phyloP scores from a whole-genome alignment of 2,329 filamentous ascomycete genomes.

The Fusarium chaquense region DNA sequence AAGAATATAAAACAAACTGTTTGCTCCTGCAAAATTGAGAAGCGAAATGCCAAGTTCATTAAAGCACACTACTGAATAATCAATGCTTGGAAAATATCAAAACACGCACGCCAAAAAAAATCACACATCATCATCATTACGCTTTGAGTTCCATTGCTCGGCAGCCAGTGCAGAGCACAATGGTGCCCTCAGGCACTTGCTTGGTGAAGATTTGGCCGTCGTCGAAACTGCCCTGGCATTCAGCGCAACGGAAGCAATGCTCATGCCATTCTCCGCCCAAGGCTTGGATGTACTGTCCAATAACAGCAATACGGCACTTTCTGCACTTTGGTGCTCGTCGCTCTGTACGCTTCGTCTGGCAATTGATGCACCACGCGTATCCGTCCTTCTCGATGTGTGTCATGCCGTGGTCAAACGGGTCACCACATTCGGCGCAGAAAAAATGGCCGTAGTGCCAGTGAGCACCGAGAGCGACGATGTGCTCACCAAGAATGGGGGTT shows the following conservation, averaged over 20 bases:
- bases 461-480: conserved; percentile 91
- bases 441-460: conserved; percentile 99
- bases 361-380: conserved; percentile 95
- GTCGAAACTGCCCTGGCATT: conserved; percentile 70
- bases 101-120: conserved; percentile 32
- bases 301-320: conserved; percentile 84
- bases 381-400: conserved; percentile 93
- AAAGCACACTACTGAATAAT: conserved; percentile 9
- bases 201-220: conserved; percentile 75
- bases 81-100: conserved; percentile 17
- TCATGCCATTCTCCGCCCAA: conserved; percentile 95
- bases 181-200: conserved; percentile 60
- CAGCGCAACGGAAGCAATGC: conserved; percentile 85
- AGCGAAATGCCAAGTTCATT: conserved; percentile 13
- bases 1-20: conserved; percentile 11
- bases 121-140: conserved; percentile 45
- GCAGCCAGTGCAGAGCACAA: conserved; percentile 72
- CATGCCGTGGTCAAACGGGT: conserved; percentile 83
- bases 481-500: conserved; percentile 95
- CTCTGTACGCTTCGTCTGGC: conserved; percentile 92
- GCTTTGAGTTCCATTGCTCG: conserved; percentile 71
- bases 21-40: conserved; percentile 13
- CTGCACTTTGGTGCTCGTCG: conserved; percentile 88
- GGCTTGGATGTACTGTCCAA: conserved; percentile 90
- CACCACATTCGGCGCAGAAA: conserved; percentile 98